Base-by-base conservation (phyloP, 345 rosid species). In the Moricandia arvensis region DNA sequence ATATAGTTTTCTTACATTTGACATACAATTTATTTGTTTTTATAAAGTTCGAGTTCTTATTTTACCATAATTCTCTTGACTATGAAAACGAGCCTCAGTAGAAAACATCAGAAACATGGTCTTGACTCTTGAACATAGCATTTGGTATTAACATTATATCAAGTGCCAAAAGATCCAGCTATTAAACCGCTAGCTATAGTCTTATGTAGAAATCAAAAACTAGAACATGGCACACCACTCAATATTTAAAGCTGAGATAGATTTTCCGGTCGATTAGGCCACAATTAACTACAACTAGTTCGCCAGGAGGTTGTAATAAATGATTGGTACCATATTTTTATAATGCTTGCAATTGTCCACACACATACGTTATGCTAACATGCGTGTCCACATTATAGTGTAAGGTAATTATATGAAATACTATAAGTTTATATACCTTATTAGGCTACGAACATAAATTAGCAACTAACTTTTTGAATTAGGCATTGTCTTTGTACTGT, bases 171-270 rank as follows among this genome's bases (percentile, higher is more conserved):
- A 58, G 29, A 18, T 29, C 21, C 27, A 43, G 9, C 66, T 30
- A 43, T 66, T 30, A 41, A 62, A 74, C 59, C 7, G 41, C n/a
- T 18, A 51, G 51, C 17, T 63, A 35, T 8, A 26, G 4, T 38
- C 49, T 4, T 35, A 54, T 41, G 67, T 6, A 57, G 5, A 51
- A 3, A 34, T 54, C 38, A 15, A 65, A 35, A 65, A 54, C 45
- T 33, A 47, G 73, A 75, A 67, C 73, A 67, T 75, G 73, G 68
- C 72, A 75, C 30, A 75, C 79, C 61, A 75, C 11, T n/a, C 68
- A n/a, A 18, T 34, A 67, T 43, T 66, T 29, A 65, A 55, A 38
- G 71, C 58, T 17, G 47, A 41, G 65, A 24, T 37, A 35, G 37
- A n/a, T 0, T 13, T 45, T 65, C 6, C 59, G 47, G 12, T 73